These are phyloP conservation scores for Globisporangium cederbergense DNA, from an alignment of 352 stramenopile species.

Conservation along the genomic window DNA sequence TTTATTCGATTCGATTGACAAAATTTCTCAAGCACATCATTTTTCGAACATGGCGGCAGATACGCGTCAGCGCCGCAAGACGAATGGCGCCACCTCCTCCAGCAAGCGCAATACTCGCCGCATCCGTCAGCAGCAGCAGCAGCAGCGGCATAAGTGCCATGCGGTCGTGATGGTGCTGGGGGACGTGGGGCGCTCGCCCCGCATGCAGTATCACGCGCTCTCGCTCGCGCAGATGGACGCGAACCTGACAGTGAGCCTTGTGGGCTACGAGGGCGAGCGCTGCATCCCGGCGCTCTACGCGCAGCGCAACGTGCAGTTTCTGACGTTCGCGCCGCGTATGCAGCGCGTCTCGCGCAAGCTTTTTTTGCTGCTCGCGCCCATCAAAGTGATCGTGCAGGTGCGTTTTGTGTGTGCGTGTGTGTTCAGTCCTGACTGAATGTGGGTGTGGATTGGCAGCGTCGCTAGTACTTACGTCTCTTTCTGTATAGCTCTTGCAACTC, in stretches of 20 bases:
- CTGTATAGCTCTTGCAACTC: slow-evolving; percentile 66
- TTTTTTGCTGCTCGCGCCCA: slow-evolving; percentile 74
- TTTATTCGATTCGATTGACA: neutral
- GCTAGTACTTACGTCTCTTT: slow-evolving; percentile 14
- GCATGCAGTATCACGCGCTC: slow-evolving; percentile 99
- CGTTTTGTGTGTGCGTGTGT: neutral
- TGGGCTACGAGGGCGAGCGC: slow-evolving; percentile 92
- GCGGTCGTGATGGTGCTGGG: slow-evolving; percentile 93
- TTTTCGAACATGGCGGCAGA: slow-evolving; percentile 4
- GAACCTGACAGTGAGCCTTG: slow-evolving; percentile 76
- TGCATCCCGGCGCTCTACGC: slow-evolving; percentile 75
- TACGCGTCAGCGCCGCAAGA: slow-evolving; percentile 5
- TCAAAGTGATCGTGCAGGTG: slow-evolving; percentile 82
- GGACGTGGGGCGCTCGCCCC: slow-evolving; percentile 95
- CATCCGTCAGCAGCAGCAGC: neutral
- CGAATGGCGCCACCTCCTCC: neutral
- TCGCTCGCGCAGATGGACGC: slow-evolving; percentile 87
- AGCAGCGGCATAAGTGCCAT: slow-evolving; percentile 31
- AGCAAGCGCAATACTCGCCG: slow-evolving; percentile 5
- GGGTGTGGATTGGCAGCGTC: neutral
- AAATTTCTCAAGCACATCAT: neutral
- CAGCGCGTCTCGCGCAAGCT: slow-evolving; percentile 57
- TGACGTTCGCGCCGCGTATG: slow-evolving; percentile 71
- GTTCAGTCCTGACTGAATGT: neutral
- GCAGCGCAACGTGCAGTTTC: slow-evolving; percentile 62